Evolutionary conservation across 768 basidiomycete genomes (phyloP).

Genomic region (Tricholoma matsutake): DNA sequence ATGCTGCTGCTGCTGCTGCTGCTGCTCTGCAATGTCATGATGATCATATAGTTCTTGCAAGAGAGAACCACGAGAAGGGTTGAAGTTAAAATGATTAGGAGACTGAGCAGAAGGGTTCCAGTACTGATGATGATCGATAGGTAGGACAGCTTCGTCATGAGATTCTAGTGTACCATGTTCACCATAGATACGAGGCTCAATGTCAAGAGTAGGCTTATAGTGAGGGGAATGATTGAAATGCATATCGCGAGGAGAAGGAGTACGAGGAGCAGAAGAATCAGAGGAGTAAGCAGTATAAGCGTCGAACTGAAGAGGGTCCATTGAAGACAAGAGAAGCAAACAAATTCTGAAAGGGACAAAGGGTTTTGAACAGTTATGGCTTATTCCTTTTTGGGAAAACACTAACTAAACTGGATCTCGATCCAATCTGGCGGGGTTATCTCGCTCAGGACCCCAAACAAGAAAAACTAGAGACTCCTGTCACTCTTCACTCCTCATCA

Average conservation of each 20-base stretch:
- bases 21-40: conserved; percentile 42
- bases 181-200: conserved; percentile 47
- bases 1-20: conserved; percentile 13
- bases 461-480: conserved; percentile 18
- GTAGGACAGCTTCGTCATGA: conserved; percentile 39
- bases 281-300: conserved; percentile 64
- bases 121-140: conserved; percentile 41
- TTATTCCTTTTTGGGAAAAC: not conserved
- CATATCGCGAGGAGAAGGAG: conserved; percentile 61
- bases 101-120: conserved; percentile 27
- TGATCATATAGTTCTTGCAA: conserved; percentile 75
- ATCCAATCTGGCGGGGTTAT: conserved; percentile 19
- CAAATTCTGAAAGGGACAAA: conserved; percentile 10
- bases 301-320: conserved; percentile 55
- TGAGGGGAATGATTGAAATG: conserved; percentile 21
- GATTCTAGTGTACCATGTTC: conserved; percentile 42
- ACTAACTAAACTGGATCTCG: not conserved
- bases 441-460: conserved; percentile 16
- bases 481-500: conserved; percentile 24
- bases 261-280: conserved; percentile 68
- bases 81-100: conserved; percentile 28
- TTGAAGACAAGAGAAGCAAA: conserved; percentile 14
- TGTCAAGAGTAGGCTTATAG: conserved; percentile 27
- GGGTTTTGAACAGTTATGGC: not conserved
- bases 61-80: conserved; percentile 44